Conservation (phyloP, 2,329 filamentous ascomycete genomes). For the Xylariaceae sp. region DNA sequence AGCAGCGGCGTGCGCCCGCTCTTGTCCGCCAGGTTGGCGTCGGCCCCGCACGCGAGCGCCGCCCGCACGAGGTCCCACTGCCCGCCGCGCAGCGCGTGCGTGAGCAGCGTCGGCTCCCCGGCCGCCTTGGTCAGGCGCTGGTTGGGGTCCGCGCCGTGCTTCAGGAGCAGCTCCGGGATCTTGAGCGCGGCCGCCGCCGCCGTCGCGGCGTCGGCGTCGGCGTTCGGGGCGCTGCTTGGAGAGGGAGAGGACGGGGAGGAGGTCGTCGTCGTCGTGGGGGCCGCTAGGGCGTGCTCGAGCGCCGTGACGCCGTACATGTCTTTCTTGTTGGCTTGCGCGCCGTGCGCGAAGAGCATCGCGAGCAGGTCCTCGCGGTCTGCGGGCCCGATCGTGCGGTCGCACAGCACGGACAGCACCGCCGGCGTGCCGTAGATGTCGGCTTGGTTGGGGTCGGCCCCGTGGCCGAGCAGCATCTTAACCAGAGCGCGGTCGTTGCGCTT, state of each 20-base stretch:
- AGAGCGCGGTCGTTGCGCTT: constrained; percentile 52
- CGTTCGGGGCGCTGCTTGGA: constrained; percentile 76
- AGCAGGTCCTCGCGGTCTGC: constrained; percentile 68
- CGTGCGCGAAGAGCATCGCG: constrained; percentile 59
- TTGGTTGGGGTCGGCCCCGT: constrained; percentile 65
- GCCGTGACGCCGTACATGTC: neutral
- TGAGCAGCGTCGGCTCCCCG: neutral
- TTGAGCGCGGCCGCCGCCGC: constrained; percentile 65
- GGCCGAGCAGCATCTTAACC: constrained; percentile 58
- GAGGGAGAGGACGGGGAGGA: constrained; percentile 71
- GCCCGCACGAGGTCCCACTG: neutral
- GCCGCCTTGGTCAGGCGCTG: constrained; percentile 38
- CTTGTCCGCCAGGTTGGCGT: neutral
- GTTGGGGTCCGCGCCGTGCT: constrained; percentile 69
- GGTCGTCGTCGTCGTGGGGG: constrained; percentile 70
- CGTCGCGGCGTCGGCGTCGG: too few relatives aligned
- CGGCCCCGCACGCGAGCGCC: neutral
- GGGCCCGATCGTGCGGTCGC: constrained; percentile 60
- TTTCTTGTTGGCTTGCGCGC: constrained; percentile 46
- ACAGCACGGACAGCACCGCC: constrained; percentile 44
- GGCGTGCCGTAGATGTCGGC: constrained; percentile 71
- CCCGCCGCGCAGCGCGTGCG: neutral
- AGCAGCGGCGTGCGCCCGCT: neutral
- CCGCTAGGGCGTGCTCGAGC: constrained; percentile 57
- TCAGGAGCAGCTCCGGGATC: constrained; percentile 66